Percentiles rank a stretch among this genome's conserved stretches.
phyloP scores from a whole-genome alignment of 2,329 filamentous ascomycete genomes.

The Lizonia empirigonia region DNA sequence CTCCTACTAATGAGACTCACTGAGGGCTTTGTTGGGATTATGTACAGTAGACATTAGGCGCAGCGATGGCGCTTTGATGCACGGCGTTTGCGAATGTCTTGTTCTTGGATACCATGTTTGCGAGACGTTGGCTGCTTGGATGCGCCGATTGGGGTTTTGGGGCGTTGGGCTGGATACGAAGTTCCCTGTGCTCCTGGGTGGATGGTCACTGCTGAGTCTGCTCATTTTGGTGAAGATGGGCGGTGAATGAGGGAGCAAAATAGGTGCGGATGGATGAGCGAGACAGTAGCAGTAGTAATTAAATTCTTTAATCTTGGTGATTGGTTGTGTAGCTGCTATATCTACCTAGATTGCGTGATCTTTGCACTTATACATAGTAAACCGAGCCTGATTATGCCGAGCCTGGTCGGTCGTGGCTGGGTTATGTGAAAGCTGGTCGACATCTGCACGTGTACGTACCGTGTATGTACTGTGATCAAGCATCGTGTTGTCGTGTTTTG shows the following conservation, averaged over 20 bases:
- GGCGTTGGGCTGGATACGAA: not conserved
- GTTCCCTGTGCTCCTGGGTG: not conserved
- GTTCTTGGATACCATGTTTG: slow-evolving; percentile 12
- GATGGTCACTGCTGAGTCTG: not conserved
- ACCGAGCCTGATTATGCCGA: too few species aligned
- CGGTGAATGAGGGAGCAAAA: not conserved
- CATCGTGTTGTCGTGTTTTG: too few species aligned
- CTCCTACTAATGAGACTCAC: not conserved
- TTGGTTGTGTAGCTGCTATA: too few species aligned
- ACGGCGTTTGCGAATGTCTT: slow-evolving; percentile 1
- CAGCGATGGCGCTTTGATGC: slow-evolving; percentile 1
- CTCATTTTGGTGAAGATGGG: not conserved
- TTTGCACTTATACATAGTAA: too few species aligned
- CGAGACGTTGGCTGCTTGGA: slow-evolving; percentile 5
- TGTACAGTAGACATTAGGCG: slow-evolving; percentile 1
- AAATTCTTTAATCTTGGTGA: too few species aligned
- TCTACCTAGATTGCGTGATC: too few species aligned
- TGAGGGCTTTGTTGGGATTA: not conserved
- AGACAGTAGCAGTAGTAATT: slow-evolving; percentile 12
- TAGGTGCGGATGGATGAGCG: slow-evolving; percentile 1
- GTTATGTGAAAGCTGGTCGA: too few species aligned
- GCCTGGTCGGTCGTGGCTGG: too few species aligned
- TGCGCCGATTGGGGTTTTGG: not conserved
- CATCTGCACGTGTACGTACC: too few species aligned
- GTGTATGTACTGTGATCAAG: too few species aligned